Evolutionary conservation across 202 grass and related monocot genomes (phyloP).

Genomic region (Panicum virgatum): DNA sequence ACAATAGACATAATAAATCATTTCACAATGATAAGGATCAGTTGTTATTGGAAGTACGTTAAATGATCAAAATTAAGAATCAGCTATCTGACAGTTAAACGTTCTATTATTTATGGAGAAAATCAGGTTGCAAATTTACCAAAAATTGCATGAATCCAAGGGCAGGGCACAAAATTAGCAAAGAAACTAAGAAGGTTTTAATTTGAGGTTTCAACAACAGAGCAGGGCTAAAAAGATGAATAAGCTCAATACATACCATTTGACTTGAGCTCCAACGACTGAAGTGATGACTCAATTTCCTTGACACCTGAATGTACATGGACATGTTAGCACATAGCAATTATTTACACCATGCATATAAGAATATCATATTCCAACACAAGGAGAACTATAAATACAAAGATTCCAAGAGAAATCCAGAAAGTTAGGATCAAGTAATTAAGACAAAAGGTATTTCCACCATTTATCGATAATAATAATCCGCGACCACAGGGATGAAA

Average conservation of each 20-base stretch:
- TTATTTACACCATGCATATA: background rate
- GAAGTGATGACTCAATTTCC: constrained; percentile 66
- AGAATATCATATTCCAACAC: background rate
- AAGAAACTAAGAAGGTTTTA: background rate
- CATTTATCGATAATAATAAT: background rate
- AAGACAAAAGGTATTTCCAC: background rate
- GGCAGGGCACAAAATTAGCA: background rate
- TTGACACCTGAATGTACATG: constrained; percentile 64
- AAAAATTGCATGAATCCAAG: constrained; percentile 17
- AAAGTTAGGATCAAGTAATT: background rate
- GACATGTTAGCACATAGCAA: constrained; percentile 6
- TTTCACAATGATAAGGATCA: too few species aligned
- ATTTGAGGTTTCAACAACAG: background rate
- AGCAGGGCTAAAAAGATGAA: background rate
- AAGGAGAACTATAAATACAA: background rate
- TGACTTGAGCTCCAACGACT: constrained; percentile 72
- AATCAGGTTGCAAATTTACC: background rate
- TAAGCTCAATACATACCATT: constrained; percentile 51
- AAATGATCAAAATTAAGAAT: constrained; percentile 14
- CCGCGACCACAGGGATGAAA: background rate
- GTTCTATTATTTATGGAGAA: background rate
- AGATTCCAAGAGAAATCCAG: background rate
- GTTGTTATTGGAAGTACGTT: background rate
- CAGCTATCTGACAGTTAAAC: background rate
- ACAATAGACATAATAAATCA: too few species aligned